Evolutionary conservation across 139 green algal species (phyloP).

Genomic region (Desmodesmus armatus): DNA sequence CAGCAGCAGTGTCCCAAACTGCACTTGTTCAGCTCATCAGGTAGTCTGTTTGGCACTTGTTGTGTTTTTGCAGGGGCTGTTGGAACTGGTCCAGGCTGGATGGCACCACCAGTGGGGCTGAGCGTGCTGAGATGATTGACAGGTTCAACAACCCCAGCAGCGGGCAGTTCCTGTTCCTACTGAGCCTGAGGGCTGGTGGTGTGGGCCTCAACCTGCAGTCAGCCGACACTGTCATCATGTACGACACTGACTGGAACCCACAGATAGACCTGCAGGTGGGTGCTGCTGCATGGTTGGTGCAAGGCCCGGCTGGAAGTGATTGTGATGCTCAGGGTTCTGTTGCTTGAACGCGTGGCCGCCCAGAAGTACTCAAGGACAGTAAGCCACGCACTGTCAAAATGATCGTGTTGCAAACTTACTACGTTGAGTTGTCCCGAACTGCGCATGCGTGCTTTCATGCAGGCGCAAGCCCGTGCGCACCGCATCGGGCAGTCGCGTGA

Average conservation of each 20-base stretch:
- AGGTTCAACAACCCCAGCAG: slow-evolving; percentile 69
- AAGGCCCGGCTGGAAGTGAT: too few species aligned
- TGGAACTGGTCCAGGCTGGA: slow-evolving; percentile 69
- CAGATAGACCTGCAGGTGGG: slow-evolving; percentile 61
- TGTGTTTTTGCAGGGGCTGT: too few species aligned
- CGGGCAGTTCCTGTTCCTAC: slow-evolving; percentile 75
- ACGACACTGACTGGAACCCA: slow-evolving; percentile 82
- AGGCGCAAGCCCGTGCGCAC: slow-evolving; percentile 95
- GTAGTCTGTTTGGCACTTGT: too few species aligned
- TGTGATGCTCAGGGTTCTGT: too few species aligned
- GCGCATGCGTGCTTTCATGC: too few species aligned
- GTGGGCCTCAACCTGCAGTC: slow-evolving; percentile 92
- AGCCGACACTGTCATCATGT: slow-evolving; percentile 92
- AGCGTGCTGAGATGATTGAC: slow-evolving; percentile 60
- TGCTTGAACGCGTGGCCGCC: too few species aligned
- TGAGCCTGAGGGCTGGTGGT: slow-evolving; percentile 81
- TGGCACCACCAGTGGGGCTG: slow-evolving; percentile 58
- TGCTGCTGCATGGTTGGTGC: too few species aligned
- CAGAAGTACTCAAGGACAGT: not conserved
- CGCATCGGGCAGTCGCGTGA: slow-evolving; percentile 89
- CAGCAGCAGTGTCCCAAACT: too few species aligned
- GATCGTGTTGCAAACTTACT: not conserved
- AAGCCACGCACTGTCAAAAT: not conserved
- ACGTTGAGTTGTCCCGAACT: slow-evolving; percentile 71
- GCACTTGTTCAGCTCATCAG: too few species aligned